Evolutionary conservation across 352 stramenopile genomes (phyloP), one percentile per base, ranked within the genome.

Genomic region (Bremia lactucae): DNA sequence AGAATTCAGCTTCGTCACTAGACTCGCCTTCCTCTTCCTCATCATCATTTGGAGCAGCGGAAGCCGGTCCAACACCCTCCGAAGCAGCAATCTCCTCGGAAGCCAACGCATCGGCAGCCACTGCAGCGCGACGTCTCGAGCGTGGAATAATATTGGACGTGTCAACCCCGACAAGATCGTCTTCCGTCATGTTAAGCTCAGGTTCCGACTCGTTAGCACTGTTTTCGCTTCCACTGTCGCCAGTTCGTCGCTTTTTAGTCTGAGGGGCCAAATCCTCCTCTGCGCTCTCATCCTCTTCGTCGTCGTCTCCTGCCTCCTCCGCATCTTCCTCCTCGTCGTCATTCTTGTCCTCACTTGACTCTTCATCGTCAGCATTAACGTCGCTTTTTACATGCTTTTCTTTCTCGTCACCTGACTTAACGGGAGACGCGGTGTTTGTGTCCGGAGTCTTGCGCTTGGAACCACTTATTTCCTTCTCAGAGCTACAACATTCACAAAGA

Each of bases 61-160:
- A 31, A 36, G 24, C 8, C 15, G 48, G 55, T n/a, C 43, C 47
- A 2, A 42, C 36, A 14, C 50, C 49, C 7, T 29, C 60, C 2
- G 46, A 36, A 2, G 52, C 57, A 4, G 61, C 46, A 29, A 66
- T 63, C 43, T 84, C 68, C 38, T 87, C 70, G 40, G 78, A 71
- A 0, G 72, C 69, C 22, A 78, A 58, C 3, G 76, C 66, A 70
- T 79, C 76, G 21, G 79, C 74, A 11, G 76, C 79, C 16, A 78
- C 72, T 0, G 79, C 79, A 0, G 76, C 79, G 28, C 79, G 76
- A 45, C 79, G 79, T 26, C 65, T 62, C 7, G 79, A 62, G 25
- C 79, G 76, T 14, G 79, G 79, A 49, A 92, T 92, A 49, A 92
- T 92, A 56, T 89, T 89, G 42, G 72, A 71, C 54, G 79, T 83